Conservation (phyloP, 768 basidiomycete genomes). For the Pisolithus microcarpus region DNA sequence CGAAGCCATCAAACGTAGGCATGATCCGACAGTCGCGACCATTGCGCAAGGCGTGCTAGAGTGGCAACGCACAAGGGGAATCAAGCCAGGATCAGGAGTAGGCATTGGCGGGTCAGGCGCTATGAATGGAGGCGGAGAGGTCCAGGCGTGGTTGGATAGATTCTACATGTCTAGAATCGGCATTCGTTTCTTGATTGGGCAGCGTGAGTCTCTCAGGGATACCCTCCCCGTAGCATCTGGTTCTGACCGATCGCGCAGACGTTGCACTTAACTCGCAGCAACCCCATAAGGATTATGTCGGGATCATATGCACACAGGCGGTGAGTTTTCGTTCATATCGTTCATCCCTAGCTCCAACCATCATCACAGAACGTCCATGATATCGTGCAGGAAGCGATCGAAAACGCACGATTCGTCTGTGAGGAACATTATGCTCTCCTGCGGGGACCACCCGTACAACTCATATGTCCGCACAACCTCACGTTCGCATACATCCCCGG, state of each 20-base stretch:
- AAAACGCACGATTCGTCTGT: conserved; percentile 91
- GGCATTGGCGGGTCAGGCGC: conserved; percentile 24
- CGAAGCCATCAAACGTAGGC: conserved; percentile 85
- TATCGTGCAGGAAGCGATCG: conserved; percentile 96
- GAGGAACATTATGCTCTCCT: conserved; percentile 97
- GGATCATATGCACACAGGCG: conserved; percentile 93
- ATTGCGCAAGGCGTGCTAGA: conserved; percentile 95
- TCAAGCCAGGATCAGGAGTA: conserved; percentile 22
- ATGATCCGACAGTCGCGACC: conserved; percentile 97
- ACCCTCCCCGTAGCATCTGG: not conserved
- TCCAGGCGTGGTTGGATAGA: conserved; percentile 93
- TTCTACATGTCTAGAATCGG: conserved; percentile 96
- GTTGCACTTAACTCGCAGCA: conserved; percentile 91
- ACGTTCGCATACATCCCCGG: conserved; percentile 94
- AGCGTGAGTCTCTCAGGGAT: conserved; percentile 55
- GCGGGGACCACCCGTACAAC: conserved; percentile 91
- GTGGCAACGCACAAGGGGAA: conserved; percentile 66
- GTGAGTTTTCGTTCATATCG: conserved; percentile 36
- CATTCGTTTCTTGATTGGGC: conserved; percentile 94
- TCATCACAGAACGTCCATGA: conserved; percentile 77
- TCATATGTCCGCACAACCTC: conserved; percentile 85
- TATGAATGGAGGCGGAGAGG: conserved; percentile 70
- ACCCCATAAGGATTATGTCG: conserved; percentile 87
- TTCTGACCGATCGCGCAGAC: conserved; percentile 40
- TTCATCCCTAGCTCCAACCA: not conserved